Conservation (phyloP, 192 early-diverging fungal genomes). For the Tieghemiomyces parasiticus region DNA sequence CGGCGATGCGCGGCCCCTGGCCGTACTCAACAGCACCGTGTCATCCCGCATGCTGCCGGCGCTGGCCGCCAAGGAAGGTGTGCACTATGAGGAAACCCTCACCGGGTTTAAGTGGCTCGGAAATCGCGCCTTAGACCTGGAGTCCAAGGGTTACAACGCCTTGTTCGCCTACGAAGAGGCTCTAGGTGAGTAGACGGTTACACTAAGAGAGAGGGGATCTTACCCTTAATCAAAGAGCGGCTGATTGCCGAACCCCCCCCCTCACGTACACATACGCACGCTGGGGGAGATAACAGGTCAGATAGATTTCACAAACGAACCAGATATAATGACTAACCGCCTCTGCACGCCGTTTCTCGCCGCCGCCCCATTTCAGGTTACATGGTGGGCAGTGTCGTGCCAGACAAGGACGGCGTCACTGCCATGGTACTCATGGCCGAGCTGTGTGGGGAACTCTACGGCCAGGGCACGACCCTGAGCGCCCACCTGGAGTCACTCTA, state of each 20-base stretch:
- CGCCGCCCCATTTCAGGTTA: no score
- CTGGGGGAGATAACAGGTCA: no score
- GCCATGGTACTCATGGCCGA: constrained; percentile 72
- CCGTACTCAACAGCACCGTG: constrained; percentile 75
- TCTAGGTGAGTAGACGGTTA: constrained; percentile 46
- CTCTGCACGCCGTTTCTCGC: no score
- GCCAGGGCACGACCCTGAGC: constrained; percentile 37
- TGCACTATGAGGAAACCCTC: constrained; percentile 77
- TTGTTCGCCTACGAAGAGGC: constrained; percentile 91
- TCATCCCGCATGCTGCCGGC: constrained; percentile 69
- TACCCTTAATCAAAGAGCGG: no score
- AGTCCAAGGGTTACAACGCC: constrained; percentile 43
- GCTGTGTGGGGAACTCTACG: constrained; percentile 46
- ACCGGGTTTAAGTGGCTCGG: constrained; percentile 97
- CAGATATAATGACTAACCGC: no score
- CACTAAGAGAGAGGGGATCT: no score
- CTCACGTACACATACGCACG: no score
- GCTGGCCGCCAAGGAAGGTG: constrained; percentile 58
- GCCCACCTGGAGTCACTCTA: constrained; percentile 63
- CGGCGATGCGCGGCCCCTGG: constrained; percentile 40
- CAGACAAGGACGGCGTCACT: constrained; percentile 87
- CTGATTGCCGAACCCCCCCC: no score
- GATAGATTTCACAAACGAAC: no score
- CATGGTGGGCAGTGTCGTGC: constrained; percentile 59
- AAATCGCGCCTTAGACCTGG: constrained; percentile 58